Base-by-base conservation (phyloP, 2,329 filamentous ascomycete genomes). In the Penicillium concentricum region DNA sequence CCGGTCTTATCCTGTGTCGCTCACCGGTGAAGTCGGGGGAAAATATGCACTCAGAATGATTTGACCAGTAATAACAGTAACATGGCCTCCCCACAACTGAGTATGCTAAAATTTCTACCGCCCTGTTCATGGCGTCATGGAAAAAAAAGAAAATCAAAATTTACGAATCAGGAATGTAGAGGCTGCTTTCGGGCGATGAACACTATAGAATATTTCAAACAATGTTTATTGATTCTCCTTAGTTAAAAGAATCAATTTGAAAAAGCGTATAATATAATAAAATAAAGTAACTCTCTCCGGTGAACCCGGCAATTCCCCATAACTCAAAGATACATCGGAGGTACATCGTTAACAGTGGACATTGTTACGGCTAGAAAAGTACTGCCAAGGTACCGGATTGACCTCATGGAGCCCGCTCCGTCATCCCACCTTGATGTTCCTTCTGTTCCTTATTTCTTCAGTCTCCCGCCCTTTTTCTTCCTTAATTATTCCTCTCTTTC, bases 371-470 rank as follows among this genome's bases (percentile, higher is more conserved):
- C 16, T 6, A 18, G 38, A 10, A 4, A 51, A 35, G 32, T 47
- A 54, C 32, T 52, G 51, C 53, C 56, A 56, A 61, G 61, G 59
- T 58, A 45, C 30, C 44, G 26, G 52, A 66, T 68, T 72, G 69
- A 72, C 69, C 67, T 72, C 69, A 72, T 70, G 64, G 62, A 66
- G 58, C 64, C 54, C 54, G 54, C 59, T 46, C 52, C 57, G 48
- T 64, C 58, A 61, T 64, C 58, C 56, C 63, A 57, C 59, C 55
- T 51, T 54, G 22, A 15, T 51, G 47, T 41, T 46, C 44, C 44
- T 49, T 49, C 12, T 18, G n/a, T 35, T 35, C 22, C 30, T 38
- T 50, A 30, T 44, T 20, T 37, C 43, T 34, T 30, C 45, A 28
- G 37, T 45, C 22, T 47, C 15, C 51, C 39, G 34, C 49, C 39